A percentile compares a stretch with the other conserved stretches of the same genome.
Conservation (phyloP, 208 protist genomes). For the Cochliopodium minus region DNA sequence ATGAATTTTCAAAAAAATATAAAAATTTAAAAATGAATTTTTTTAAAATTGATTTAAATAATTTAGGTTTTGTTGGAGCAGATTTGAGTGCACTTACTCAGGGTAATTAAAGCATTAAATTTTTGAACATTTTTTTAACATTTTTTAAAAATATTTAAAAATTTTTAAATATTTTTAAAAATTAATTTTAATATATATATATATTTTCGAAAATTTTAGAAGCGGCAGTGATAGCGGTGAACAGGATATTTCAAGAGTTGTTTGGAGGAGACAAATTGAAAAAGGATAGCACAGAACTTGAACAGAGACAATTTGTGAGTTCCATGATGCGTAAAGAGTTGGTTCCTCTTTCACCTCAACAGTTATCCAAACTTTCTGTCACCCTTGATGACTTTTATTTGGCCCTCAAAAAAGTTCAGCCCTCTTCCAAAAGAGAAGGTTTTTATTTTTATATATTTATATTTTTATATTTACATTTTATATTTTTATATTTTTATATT, state of each 20-base stretch:
- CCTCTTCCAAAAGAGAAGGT: constrained; percentile 83
- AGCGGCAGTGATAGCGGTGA: neutral
- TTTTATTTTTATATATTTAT: too few relatives aligned
- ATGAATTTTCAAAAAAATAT: too few relatives aligned
- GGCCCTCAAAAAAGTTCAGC: constrained; percentile 83
- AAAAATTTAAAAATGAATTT: constrained; percentile 14
- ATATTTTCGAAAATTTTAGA: neutral
- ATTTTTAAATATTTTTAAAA: neutral
- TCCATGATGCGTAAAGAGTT: too few relatives aligned
- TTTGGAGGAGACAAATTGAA: neutral
- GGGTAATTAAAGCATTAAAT: constrained; percentile 47
- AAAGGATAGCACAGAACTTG: constrained; percentile 10
- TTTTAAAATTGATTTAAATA: too few relatives aligned
- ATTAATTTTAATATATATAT: neutral
- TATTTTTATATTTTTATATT: neutral
- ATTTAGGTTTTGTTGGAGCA: constrained; percentile 91
- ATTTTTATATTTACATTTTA: too few relatives aligned
- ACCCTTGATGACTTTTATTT: constrained; percentile 36
- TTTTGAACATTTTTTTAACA: constrained; percentile 2
- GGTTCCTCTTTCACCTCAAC: constrained; percentile 20
- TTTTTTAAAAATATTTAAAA: neutral
- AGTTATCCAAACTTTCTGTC: constrained; percentile 26
- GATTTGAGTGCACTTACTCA: constrained; percentile 84
- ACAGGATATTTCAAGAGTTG: neutral
- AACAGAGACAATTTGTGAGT: too few relatives aligned